A percentile compares a stretch with the other conserved stretches of the same genome.
Conservation (phyloP, 139 green algal species). For the Chlamydomonas applanata region DNA sequence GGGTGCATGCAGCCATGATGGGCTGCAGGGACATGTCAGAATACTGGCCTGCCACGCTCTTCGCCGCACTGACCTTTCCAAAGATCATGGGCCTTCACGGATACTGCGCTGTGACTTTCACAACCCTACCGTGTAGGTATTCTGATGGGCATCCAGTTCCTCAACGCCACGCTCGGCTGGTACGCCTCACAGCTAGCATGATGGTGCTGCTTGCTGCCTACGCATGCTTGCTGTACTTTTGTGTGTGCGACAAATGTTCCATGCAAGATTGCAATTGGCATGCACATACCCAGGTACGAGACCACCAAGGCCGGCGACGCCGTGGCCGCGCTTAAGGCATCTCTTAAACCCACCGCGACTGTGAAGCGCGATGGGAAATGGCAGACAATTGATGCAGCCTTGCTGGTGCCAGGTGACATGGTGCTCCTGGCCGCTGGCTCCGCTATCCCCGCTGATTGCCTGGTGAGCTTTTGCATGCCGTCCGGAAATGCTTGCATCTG, state of each 20-base stretch:
- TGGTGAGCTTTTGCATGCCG: slow-evolving; percentile 20
- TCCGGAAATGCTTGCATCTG: no score
- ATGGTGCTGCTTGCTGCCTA: neutral
- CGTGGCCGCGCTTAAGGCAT: slow-evolving; percentile 78
- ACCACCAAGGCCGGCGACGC: slow-evolving; percentile 77
- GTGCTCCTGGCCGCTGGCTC: slow-evolving; percentile 68
- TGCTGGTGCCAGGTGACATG: slow-evolving; percentile 78
- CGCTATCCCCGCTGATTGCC: slow-evolving; percentile 75
- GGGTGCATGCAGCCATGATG: no score
- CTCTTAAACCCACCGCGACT: slow-evolving; percentile 77
- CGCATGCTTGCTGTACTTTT: no score
- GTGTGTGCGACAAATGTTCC: no score
- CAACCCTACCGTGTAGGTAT: slow-evolving; percentile 39
- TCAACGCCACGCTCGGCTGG: slow-evolving; percentile 80
- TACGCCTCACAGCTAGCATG: slow-evolving; percentile 14
- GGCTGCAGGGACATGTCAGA: no score
- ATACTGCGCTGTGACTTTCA: no score
- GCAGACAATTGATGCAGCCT: slow-evolving; percentile 61
- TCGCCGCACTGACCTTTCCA: no score
- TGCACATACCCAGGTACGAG: neutral
- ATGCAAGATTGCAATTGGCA: no score
- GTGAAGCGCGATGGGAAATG: slow-evolving; percentile 75
- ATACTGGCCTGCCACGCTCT: no score
- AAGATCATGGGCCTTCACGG: no score
- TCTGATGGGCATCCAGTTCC: slow-evolving; percentile 79